phyloP scores from a whole-genome alignment of 208 protist species.

The Crithidia bombi region DNA sequence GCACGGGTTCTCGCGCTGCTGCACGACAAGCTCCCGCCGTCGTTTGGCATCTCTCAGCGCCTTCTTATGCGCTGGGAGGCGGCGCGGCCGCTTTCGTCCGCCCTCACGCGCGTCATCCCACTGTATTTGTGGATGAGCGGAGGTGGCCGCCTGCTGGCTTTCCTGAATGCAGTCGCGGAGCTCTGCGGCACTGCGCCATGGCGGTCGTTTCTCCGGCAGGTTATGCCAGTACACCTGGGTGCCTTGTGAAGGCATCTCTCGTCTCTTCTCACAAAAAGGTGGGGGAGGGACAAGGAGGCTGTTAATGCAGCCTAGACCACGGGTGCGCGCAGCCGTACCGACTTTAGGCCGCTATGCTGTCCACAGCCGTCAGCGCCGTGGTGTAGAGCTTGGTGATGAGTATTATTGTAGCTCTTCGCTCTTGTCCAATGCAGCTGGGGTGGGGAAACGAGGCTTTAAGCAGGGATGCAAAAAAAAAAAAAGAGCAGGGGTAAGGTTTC shows the following conservation, averaged over 20 bases:
- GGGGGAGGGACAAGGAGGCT: too few species aligned
- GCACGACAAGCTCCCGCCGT: neutral
- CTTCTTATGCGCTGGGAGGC: neutral
- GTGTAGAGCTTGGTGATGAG: too few species aligned
- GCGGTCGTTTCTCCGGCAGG: conserved; percentile 17
- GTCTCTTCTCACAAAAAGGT: neutral
- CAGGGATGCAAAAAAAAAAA: too few species aligned
- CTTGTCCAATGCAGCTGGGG: too few species aligned
- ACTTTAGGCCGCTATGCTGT: too few species aligned
- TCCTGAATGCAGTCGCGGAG: conserved; percentile 16
- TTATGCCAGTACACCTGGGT: conserved; percentile 41
- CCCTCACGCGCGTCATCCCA: neutral
- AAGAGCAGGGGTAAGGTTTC: too few species aligned
- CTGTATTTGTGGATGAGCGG: neutral
- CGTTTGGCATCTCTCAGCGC: neutral
- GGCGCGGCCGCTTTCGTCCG: neutral
- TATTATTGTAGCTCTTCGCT: too few species aligned
- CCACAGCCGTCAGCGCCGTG: too few species aligned
- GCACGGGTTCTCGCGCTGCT: conserved; percentile 14
- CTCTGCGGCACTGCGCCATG: conserved; percentile 25
- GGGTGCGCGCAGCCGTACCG: too few species aligned
- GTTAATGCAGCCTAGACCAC: too few species aligned
- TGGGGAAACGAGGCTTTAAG: too few species aligned
- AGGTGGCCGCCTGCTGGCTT: conserved; percentile 5
- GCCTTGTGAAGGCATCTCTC: conserved; percentile 24